Evolutionary conservation across 306 rosid genomes (phyloP).

Genomic region (Aeschynomene evenia): DNA sequence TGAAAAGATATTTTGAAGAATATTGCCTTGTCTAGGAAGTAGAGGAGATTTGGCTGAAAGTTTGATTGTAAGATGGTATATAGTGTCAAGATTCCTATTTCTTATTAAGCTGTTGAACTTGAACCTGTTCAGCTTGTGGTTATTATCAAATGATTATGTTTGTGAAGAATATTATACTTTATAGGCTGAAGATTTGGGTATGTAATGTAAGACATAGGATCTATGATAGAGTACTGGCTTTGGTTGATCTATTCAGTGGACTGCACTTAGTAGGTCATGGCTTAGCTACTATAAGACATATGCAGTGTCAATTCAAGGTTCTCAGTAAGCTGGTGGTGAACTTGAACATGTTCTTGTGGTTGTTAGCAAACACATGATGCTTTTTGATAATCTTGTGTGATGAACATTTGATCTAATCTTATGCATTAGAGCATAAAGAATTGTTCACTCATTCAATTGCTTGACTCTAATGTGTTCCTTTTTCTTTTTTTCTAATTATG

Average conservation of each 20-base stretch:
- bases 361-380: neutral
- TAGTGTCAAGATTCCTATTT: neutral
- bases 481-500: neutral
- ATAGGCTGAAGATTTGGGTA: neutral
- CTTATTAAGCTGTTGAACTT: neutral
- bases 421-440: neutral
- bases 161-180: neutral
- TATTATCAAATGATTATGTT: constrained; percentile 4
- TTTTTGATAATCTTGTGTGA: constrained; percentile 9
- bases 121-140: constrained; percentile 3
- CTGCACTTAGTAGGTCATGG: no score
- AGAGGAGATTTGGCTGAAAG: constrained; percentile 1
- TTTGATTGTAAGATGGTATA: neutral
- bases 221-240: no score
- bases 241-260: no score
- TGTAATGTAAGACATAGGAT: no score
- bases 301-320: neutral
- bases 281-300: no score
- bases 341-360: constrained; percentile 6
- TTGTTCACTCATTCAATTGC: constrained; percentile 3
- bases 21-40: neutral
- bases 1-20: constrained; percentile 8
- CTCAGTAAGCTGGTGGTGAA: neutral
- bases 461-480: neutral
- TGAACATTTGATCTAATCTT: constrained; percentile 3